Evolutionary conservation across 2,329 filamentous ascomycete genomes (phyloP).

Genomic region (Allantophomopsis lycopodina): DNA sequence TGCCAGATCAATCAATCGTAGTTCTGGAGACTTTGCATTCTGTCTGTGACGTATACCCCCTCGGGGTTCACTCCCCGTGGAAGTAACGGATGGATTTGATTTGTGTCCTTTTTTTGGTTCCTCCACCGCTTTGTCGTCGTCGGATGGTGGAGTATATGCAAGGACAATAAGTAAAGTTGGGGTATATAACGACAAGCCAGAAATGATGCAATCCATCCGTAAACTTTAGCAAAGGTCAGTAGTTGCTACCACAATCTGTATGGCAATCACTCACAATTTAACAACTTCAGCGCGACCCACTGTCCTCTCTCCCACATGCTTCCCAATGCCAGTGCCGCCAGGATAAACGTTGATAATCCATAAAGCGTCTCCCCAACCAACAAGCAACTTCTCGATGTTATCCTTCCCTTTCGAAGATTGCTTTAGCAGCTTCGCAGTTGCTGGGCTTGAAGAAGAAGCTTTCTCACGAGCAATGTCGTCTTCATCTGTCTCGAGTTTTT

Average conservation of each 20-base stretch:
- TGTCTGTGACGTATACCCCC: slow-evolving; percentile 57
- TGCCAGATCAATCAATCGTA: slow-evolving; percentile 79
- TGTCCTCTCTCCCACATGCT: slow-evolving; percentile 53
- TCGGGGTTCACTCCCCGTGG: slow-evolving; percentile 41
- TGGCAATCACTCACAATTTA: slow-evolving; percentile 57
- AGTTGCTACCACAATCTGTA: background rate
- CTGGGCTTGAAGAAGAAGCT: slow-evolving; percentile 24
- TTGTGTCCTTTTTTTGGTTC: slow-evolving; percentile 19
- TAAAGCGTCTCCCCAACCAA: slow-evolving; percentile 92
- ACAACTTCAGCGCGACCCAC: slow-evolving; percentile 78
- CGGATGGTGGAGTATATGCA: slow-evolving; percentile 70
- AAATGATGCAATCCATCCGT: slow-evolving; percentile 95
- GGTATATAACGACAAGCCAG: slow-evolving; percentile 92
- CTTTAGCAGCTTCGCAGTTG: slow-evolving; percentile 31
- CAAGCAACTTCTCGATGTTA: slow-evolving; percentile 63
- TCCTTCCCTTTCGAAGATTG: slow-evolving; percentile 32
- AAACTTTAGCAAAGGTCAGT: slow-evolving; percentile 35
- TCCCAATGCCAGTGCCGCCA: slow-evolving; percentile 52
- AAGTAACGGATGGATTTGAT: slow-evolving; percentile 26
- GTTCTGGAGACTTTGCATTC: slow-evolving; percentile 74
- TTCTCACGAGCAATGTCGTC: slow-evolving; percentile 23
- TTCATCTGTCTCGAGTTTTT: slow-evolving; percentile 61
- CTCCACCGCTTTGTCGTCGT: slow-evolving; percentile 26
- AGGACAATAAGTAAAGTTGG: slow-evolving; percentile 82
- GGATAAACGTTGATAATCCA: slow-evolving; percentile 91